phyloP scores from a whole-genome alignment of 805 yeast genomes.

The Lachancea sp. region DNA sequence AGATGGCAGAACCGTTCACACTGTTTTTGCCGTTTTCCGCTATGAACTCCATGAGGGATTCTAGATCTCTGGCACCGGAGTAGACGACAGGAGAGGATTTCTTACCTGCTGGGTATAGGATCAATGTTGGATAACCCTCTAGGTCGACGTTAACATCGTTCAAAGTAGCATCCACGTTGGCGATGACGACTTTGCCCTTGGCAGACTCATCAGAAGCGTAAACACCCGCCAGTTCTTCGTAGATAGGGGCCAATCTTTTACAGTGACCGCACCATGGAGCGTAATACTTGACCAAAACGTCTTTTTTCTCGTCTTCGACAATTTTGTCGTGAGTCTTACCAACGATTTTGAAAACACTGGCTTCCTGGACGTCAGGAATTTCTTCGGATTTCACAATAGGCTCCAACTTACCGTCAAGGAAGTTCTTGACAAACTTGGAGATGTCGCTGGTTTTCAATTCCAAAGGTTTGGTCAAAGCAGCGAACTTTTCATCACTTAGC shows the following conservation, averaged over 20 bases:
- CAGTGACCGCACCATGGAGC: conserved; percentile 99
- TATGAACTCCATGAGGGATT: conserved; percentile 63
- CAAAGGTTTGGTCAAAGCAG: conserved; percentile 16
- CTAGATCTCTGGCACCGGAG: conserved; percentile 68
- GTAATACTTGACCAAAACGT: conserved; percentile 81
- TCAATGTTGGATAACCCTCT: conserved; percentile 87
- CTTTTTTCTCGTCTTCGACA: conserved; percentile 51
- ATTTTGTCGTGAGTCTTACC: conserved; percentile 74
- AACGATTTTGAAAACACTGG: conserved; percentile 69
- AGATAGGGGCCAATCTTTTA: conserved; percentile 81
- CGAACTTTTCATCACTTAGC: conserved; percentile 30
- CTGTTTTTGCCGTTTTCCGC: conserved; percentile 58
- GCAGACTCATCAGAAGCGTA: conserved; percentile 47
- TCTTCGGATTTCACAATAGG: conserved; percentile 82
- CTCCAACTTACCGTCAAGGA: conserved; percentile 53
- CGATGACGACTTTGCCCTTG: conserved; percentile 57
- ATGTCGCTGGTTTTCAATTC: conserved; percentile 49
- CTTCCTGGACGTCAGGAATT: conserved; percentile 76
- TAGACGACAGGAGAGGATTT: conserved; percentile 59
- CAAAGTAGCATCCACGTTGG: conserved; percentile 81
- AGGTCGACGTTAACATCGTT: conserved; percentile 79
- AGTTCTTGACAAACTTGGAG: conserved; percentile 56
- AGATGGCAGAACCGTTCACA: conserved; percentile 47
- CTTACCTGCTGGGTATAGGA: conserved; percentile 84
- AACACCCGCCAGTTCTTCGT: conserved; percentile 76